Evolutionary conservation across 805 yeast genomes (phyloP).

Genomic region (Hanseniaspora thailandica): DNA sequence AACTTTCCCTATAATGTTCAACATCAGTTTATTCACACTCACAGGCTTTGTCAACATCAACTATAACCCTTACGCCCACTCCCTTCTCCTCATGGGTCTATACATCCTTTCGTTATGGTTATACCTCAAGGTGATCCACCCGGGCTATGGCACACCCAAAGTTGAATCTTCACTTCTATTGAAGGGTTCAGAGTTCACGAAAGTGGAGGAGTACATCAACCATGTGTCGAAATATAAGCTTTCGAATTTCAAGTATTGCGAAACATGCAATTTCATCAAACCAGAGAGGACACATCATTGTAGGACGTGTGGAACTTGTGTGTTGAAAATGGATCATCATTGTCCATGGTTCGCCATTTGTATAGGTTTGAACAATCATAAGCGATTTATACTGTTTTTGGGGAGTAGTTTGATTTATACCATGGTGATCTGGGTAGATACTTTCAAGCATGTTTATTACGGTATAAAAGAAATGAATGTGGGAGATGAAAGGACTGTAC

Average conservation of each 20-base stretch:
- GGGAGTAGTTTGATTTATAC: conserved; percentile 42
- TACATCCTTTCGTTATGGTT: neutral
- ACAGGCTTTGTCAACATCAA: neutral
- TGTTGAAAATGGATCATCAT: conserved; percentile 85
- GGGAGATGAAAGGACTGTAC: conserved; percentile 38
- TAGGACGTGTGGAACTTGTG: conserved; percentile 55
- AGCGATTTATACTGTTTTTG: conserved; percentile 66
- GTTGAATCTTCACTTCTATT: neutral
- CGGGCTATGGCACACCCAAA: conserved; percentile 5
- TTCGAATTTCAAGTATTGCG: conserved; percentile 5
- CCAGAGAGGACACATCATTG: conserved; percentile 88
- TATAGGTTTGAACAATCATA: conserved; percentile 71
- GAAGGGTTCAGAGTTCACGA: neutral
- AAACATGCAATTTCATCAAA: conserved; percentile 33
- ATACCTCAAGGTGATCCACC: conserved; percentile 1
- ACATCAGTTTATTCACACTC: neutral
- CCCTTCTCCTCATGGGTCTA: neutral
- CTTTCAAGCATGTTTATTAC: neutral
- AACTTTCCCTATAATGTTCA: neutral
- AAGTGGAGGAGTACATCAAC: neutral
- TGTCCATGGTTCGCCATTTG: conserved; percentile 91
- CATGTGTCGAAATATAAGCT: neutral
- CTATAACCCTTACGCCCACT: neutral
- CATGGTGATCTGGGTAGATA: conserved; percentile 28
- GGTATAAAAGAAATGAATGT: conserved; percentile 27